Evolutionary conservation across 306 rosid genomes (phyloP), one percentile per base, ranked within the genome.

Genomic region (Medicago arabica): DNA sequence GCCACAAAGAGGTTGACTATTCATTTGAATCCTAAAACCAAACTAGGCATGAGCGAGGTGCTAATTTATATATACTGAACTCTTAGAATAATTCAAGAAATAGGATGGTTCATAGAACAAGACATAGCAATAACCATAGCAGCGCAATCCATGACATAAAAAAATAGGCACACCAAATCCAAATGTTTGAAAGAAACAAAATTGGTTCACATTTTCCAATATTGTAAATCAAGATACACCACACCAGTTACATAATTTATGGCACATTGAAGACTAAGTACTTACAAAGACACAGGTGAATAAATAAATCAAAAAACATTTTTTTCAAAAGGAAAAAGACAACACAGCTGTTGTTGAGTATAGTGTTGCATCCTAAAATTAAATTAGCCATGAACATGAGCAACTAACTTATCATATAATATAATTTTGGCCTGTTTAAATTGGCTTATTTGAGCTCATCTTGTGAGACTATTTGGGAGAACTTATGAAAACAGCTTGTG

Each of bases 201-300:
- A 64, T 51, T 12, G n/a, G 15, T 28, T 14, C 39, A 25, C 14
- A 6, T 12, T 39, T 55, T 4, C 3, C 11, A 57, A 15, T 71
- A 39, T 9, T 0, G 15, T 41, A 54, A 54, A 65, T 41, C 73
- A 12, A 61, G 34, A 62, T 63, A 43, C 31, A 43, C 25, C 78
- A 28, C 25, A 63, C 55, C 82, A 50, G 72, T 53, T 25, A 51
- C 51, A 65, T 18, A 71, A 72, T 43, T 13, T 47, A 25, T 25
- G 25, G 71, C 67, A 19, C 61, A 44, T 6, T 11, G 0, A 72
- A 71, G n/a, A 62, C 50, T 51, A 62, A 62, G 6, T 55, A 19
- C 58, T 16, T 44, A 11, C 4, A 9, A 14, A 40, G 59, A 71
- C 21, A 62, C 43, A 62, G 4, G 31, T 51, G 12, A 10, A 6